These are phyloP conservation scores for Larix kaempferi DNA, from an alignment of 75 land plant species.

Conservation along the genomic window DNA sequence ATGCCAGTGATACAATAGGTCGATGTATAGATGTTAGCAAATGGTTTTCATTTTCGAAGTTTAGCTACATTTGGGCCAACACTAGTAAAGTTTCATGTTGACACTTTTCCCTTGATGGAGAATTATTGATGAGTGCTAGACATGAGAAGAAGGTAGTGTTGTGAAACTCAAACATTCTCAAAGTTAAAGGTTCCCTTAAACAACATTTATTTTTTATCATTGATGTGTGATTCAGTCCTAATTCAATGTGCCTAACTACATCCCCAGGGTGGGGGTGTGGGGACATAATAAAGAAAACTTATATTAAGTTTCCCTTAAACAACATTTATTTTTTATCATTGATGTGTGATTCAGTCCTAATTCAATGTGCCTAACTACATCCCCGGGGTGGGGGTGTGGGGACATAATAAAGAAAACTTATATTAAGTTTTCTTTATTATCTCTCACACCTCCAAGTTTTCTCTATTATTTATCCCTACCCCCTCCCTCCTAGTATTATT, in stretches of 20 bases:
- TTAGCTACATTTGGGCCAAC: conserved; percentile 37
- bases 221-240: conserved; percentile 89
- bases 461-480: no score
- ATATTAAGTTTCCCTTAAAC: conserved; percentile 34
- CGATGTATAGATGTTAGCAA: conserved; percentile 82
- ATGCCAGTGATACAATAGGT: conserved; percentile 82
- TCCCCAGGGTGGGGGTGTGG: conserved; percentile 33
- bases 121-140: conserved; percentile 66
- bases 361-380: conserved; percentile 71
- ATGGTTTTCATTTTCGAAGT: conserved; percentile 52
- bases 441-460: no score
- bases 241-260: conserved; percentile 68
- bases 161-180: conserved; percentile 75
- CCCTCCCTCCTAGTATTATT: no score
- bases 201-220: conserved; percentile 69
- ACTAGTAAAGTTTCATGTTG: conserved; percentile 64
- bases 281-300: no score
- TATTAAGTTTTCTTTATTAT: no score
- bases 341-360: conserved; percentile 91
- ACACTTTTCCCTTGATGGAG: conserved; percentile 78
- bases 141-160: conserved; percentile 74
- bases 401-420: no score
- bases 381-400: conserved; percentile 26
- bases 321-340: conserved; percentile 62
- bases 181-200: conserved; percentile 62